Base-by-base conservation (phyloP, 805 yeast genomes). In the Middelhovenomyces tepae region DNA sequence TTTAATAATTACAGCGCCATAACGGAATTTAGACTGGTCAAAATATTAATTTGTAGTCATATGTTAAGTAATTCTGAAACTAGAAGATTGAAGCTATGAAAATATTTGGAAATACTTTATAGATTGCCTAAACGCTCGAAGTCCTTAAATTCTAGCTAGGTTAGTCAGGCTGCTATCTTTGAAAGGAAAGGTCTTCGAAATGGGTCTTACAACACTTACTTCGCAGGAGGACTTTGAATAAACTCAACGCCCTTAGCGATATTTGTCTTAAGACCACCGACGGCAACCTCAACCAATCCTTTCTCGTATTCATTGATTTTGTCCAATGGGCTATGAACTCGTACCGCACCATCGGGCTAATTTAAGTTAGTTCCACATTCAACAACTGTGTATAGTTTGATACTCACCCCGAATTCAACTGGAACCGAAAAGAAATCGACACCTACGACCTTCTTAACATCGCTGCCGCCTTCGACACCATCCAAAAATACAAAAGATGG, bases 221-320 rank as follows among this genome's bases (percentile, higher is more conserved):
- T n/a, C n/a, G n/a, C n/a, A n/a, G n/a, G n/a, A n/a, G n/a, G n/a
- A n/a, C n/a, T n/a, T n/a, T n/a, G n/a, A 32, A 83, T 87, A 56
- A 89, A 91, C 39, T 76, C 79, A 53, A 77, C 75, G 71, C 97
- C 98, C 80, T 91, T 91, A 57, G 75, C 71, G 64, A 87, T 86
- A 78, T 86, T 87, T 68, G 76, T 76, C 67, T 77, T 72, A 62
- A 87, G 75, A 48, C 95, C 87, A 58, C 80, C 94, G 67, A 85
- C 78, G 51, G 95, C 91, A 46, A 70, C 69, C 51, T 68, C 69
- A 55, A 91, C 71, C 68, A 89, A 73, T 58, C 74, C 80, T 66
- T 81, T 80, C 74, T 91, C 98, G 61, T 78, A 79, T 47, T 64
- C 66, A 38, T 80, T 67, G 54, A 85, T 60, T 46, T 66, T 61